Conservation (phyloP, 352 stramenopile species). For the Peronospora farinosa region DNA sequence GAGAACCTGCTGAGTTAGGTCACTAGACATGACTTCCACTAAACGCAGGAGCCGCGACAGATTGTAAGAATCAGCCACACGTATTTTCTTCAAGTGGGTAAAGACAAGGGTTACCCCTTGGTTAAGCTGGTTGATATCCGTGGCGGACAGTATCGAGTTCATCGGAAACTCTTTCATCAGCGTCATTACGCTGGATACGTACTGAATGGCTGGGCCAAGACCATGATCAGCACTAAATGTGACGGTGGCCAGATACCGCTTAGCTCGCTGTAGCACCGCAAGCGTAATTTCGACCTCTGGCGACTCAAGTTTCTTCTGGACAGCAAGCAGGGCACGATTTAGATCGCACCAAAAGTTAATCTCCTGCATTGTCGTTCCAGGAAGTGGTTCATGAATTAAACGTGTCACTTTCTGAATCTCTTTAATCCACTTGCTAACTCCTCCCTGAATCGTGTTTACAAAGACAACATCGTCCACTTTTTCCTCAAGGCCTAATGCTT, state of each 20-base stretch:
- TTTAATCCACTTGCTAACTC: constrained; percentile 93
- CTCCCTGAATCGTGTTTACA: constrained; percentile 81
- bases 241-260: constrained; percentile 86
- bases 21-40: constrained; percentile 83
- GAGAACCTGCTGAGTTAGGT: constrained; percentile 75
- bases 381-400: constrained; percentile 81
- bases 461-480: constrained; percentile 81
- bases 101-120: constrained; percentile 80
- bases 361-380: constrained; percentile 87
- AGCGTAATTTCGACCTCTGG: constrained; percentile 89
- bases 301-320: constrained; percentile 82
- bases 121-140: constrained; percentile 78
- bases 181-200: constrained; percentile 85
- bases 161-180: constrained; percentile 92
- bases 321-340: constrained; percentile 79
- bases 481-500: constrained; percentile 72
- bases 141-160: constrained; percentile 87
- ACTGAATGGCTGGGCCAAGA: constrained; percentile 77
- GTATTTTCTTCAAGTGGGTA: constrained; percentile 87
- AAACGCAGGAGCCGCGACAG: constrained; percentile 67
- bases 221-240: constrained; percentile 89
- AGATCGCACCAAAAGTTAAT: constrained; percentile 94
- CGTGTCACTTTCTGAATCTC: constrained; percentile 92
- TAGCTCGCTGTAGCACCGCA: constrained; percentile 87
- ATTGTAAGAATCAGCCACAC: constrained; percentile 85